Base-by-base conservation (phyloP, 2,329 filamentous ascomycete species). In the Knufia fluminis region DNA sequence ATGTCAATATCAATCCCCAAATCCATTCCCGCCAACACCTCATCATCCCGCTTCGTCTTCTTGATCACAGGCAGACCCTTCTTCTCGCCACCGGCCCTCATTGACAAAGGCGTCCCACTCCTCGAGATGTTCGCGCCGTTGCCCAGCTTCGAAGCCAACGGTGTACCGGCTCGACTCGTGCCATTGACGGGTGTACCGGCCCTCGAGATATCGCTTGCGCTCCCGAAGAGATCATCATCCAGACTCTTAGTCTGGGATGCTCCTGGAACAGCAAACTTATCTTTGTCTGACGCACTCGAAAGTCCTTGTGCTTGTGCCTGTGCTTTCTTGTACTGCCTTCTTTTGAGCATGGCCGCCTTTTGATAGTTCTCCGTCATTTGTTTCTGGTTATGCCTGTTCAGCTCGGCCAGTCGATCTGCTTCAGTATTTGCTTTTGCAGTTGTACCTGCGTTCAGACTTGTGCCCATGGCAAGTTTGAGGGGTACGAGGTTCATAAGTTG, bases 1-100 rank as follows among this genome's bases (percentile, higher is more conserved):
- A 94, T 87, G 58, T 94, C 89, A 60, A 95, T 82, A 59, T 97
- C 91, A 64, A 97, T 88, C 23, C 88, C 91, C 59, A 97, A 70
- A 64, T 97, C 92, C 71, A 97, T 72, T 22, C 82, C 78, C 1
- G 85, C 89, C 66, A 97, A 91, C 49, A 96, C 85, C 62, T 97
- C 92, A 62, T 97, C 92, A 54, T 95, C 90, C 73, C 85, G 84
- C 50, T 89, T 78, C 24, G 84, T 82, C 68, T 86, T 77, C 58
- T 75, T 82, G 61, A 91, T 86, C 43, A 88, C 85, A 10, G 81
- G 81, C 56, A 78, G 63, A 1, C 76, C 75, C 3, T 60, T 64
- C 51, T 66, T 69, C 32, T 64, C 57, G 23, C 60, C 60, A 51
- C 66, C 66, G 35, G 52, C 48, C 44, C 54, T 59, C 22, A 55